Evolutionary conservation across 2,329 filamentous ascomycete genomes (phyloP), one percentile per base, ranked within the genome.

Genomic region (Fusarium odoratissimum): DNA sequence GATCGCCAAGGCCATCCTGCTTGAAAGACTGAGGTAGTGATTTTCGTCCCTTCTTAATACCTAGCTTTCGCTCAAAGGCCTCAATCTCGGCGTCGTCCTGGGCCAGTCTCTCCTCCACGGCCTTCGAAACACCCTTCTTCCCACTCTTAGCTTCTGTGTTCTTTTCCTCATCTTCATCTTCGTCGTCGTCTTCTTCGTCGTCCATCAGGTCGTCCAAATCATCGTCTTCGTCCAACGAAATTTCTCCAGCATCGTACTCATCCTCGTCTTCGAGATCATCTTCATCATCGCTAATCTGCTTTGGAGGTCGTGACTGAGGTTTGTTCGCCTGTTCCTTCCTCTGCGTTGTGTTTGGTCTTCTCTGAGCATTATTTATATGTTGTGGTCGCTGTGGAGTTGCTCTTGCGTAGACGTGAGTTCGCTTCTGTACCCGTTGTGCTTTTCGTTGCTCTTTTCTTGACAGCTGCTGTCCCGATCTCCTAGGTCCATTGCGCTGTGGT

Each of bases 81-180:
- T 92, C 91, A 75, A 99, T 98, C 75, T 97, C 94, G 5, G 91
- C 93, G 77, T 98, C 95, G 65, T 99, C 95, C 69, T 93, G 86
- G 1, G 89, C 91, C 8, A 98, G 84, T 74, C 88, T 77, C 87
- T 89, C n/a, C 90, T 79, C 25, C 72, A 72, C 59, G 4, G 67
- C 58, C 37, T 70, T 75, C 21, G 79, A 57, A 17, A 76, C 25
- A 3, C 68, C 48, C 11, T 62, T 67, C 25, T 54, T 60, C 12
- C 51, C 73, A 52, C 79, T 82, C 10, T 83, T 80, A 30, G 44
- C 77, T 73, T 51, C 75, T 73, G 52, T 80, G 63, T 77, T 59
- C 10, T 78, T 75, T 9, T 79, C 60, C 2, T 72, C 65, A 8
- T 64, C 76, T 54, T 69, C 77, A 3, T 68, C 54, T 0, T 74